A percentile compares a stretch with the other conserved stretches of the same genome.
These are phyloP conservation scores for Saxispiralis lemnorum DNA, from an alignment of 495 filamentous ascomycete genomes.

Conservation along the genomic window DNA sequence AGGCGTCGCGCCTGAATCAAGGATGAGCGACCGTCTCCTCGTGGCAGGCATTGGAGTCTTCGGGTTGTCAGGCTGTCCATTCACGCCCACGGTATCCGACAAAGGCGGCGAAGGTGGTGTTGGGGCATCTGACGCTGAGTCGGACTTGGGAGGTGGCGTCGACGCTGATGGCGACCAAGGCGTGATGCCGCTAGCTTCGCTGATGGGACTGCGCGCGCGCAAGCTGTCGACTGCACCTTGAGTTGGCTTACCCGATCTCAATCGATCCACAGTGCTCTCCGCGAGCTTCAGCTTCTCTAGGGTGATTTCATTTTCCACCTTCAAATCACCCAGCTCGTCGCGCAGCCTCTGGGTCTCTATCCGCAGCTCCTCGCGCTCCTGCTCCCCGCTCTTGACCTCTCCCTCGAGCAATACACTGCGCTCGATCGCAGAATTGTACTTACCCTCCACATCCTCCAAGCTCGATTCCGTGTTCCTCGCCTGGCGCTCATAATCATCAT, in stretches of 20 bases:
- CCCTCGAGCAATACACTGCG: slow-evolving; percentile 83
- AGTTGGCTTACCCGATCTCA: slow-evolving; percentile 34
- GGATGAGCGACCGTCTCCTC: slow-evolving; percentile 17
- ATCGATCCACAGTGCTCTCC: slow-evolving; percentile 34
- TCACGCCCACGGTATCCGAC: slow-evolving; percentile 21
- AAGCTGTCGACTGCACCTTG: slow-evolving; percentile 26
- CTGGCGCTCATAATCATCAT: slow-evolving; percentile 95
- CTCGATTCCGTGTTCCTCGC: slow-evolving; percentile 86
- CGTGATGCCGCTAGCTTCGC: slow-evolving; percentile 27
- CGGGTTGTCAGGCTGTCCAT: slow-evolving; percentile 14
- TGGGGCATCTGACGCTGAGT: slow-evolving; percentile 33
- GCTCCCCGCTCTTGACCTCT: slow-evolving; percentile 75
- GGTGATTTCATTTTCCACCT: slow-evolving; percentile 84
- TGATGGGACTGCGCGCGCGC: slow-evolving; percentile 26
- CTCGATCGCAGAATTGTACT: slow-evolving; percentile 89
- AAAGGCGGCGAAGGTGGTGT: slow-evolving; percentile 51
- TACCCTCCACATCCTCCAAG: slow-evolving; percentile 89
- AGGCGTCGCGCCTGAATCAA: slow-evolving; percentile 32
- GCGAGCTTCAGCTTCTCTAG: slow-evolving; percentile 72
- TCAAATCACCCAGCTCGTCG: slow-evolving; percentile 80
- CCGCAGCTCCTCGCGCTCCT: slow-evolving; percentile 69
- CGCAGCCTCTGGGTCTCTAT: slow-evolving; percentile 77
- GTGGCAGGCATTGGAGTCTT: slow-evolving; percentile 28
- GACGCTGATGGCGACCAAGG: slow-evolving; percentile 31
- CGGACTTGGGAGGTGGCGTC: slow-evolving; percentile 47